These are phyloP conservation scores for Xylariaceae sp. DNA, from an alignment of 2,329 filamentous ascomycete genomes.

Conservation along the genomic window DNA sequence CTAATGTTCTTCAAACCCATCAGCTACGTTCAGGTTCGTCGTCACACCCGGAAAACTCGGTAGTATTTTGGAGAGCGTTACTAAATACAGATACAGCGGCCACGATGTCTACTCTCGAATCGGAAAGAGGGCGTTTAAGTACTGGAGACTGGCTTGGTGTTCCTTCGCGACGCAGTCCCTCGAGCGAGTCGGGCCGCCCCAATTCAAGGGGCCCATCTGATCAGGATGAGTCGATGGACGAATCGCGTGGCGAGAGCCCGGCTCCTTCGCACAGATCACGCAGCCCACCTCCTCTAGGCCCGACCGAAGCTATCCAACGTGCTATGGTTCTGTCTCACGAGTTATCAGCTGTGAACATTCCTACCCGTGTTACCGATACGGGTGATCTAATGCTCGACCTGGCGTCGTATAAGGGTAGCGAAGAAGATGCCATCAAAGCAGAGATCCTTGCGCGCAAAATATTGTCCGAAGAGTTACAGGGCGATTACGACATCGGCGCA, in stretches of 20 bases:
- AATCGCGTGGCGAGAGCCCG: constrained; percentile 36
- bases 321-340: constrained; percentile 82
- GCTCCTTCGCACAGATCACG: constrained; percentile 54
- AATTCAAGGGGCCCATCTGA: constrained; percentile 36
- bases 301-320: constrained; percentile 72
- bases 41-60: neutral
- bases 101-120: constrained; percentile 48
- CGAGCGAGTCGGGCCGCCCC: constrained; percentile 51
- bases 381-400: constrained; percentile 98
- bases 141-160: constrained; percentile 48
- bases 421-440: constrained; percentile 84
- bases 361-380: constrained; percentile 82
- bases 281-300: constrained; percentile 70
- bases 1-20: constrained; percentile 37
- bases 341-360: constrained; percentile 84
- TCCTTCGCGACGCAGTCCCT: constrained; percentile 37
- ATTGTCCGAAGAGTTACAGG: constrained; percentile 85
- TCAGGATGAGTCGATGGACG: constrained; percentile 33
- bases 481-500: constrained; percentile 92
- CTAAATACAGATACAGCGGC: constrained; percentile 45
- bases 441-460: constrained; percentile 93
- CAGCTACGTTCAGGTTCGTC: constrained; percentile 18
- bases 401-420: constrained; percentile 91
- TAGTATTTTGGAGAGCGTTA: constrained; percentile 6
- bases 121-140: constrained; percentile 40